These are phyloP conservation scores for Pythium phragmiticola DNA, from an alignment of 352 stramenopile genomes.

Conservation along the genomic window DNA sequence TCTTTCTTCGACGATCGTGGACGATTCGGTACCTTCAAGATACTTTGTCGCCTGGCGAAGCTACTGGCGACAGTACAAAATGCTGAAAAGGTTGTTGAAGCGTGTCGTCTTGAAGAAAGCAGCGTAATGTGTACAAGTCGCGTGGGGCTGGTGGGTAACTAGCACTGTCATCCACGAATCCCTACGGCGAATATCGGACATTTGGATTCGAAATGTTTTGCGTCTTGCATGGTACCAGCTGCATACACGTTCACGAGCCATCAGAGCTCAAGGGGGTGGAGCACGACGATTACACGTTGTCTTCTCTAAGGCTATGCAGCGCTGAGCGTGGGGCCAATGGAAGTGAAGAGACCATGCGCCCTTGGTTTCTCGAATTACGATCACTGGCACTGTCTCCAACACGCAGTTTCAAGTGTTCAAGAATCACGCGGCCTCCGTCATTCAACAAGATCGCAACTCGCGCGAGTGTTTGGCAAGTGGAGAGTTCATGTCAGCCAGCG, in stretches of 20 bases:
- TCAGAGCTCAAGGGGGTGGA: background rate
- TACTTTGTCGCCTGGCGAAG: constrained; percentile 7
- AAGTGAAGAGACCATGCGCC: constrained; percentile 10
- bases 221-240: background rate
- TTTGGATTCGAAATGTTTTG: background rate
- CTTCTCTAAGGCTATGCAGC: background rate
- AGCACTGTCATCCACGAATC: no score
- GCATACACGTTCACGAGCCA: background rate
- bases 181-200: background rate
- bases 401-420: constrained; percentile 1
- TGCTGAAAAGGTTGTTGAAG: background rate
- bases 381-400: background rate
- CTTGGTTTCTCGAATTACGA: background rate
- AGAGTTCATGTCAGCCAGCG: constrained; percentile 5
- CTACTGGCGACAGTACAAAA: background rate
- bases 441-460: constrained; percentile 5
- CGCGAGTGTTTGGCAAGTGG: constrained; percentile 8
- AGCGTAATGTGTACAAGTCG: background rate
- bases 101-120: background rate
- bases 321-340: constrained; percentile 15
- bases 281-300: background rate
- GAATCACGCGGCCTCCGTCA: background rate
- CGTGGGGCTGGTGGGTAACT: background rate
- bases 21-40: background rate
- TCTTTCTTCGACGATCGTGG: constrained; percentile 9